phyloP scores from a whole-genome alignment of 2,329 filamentous ascomycete species.

The Fusarium tjaetaba region DNA sequence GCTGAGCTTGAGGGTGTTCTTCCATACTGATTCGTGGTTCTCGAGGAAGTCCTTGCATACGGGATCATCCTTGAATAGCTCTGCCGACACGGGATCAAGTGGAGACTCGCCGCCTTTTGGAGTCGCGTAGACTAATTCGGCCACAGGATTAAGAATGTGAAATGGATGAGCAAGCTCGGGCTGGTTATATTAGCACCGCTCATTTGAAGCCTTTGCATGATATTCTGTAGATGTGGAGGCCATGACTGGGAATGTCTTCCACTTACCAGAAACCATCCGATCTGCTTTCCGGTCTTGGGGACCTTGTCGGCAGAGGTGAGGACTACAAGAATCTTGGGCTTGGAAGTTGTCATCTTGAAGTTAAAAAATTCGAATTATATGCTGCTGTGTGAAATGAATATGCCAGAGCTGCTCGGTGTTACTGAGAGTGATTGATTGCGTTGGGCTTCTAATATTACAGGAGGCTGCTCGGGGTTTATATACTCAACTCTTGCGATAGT shows the following conservation, averaged over 20 bases:
- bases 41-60: neutral
- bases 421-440: neutral
- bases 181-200: neutral
- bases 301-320: neutral
- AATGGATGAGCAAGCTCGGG: constrained; percentile 1
- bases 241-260: accelerated
- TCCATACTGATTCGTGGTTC: neutral
- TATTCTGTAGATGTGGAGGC: accelerated
- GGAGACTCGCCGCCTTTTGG: neutral
- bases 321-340: neutral
- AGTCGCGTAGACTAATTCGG: neutral
- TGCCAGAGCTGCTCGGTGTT: accelerated
- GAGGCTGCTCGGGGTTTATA: neutral
- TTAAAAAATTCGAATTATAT: accelerated
- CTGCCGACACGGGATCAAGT: neutral
- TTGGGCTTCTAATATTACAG: accelerated
- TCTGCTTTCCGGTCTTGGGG: neutral
- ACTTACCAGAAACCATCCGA: neutral
- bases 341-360: neutral
- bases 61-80: neutral
- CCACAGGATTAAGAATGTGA: neutral
- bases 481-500: neutral
- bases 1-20: neutral
- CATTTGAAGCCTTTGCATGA: accelerated
- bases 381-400: too few species aligned